A percentile compares a stretch with the other conserved stretches of the same genome.
These are phyloP conservation scores for Pyrus hybrid DNA, from an alignment of 331 rosid genomes.

Conservation along the genomic window DNA sequence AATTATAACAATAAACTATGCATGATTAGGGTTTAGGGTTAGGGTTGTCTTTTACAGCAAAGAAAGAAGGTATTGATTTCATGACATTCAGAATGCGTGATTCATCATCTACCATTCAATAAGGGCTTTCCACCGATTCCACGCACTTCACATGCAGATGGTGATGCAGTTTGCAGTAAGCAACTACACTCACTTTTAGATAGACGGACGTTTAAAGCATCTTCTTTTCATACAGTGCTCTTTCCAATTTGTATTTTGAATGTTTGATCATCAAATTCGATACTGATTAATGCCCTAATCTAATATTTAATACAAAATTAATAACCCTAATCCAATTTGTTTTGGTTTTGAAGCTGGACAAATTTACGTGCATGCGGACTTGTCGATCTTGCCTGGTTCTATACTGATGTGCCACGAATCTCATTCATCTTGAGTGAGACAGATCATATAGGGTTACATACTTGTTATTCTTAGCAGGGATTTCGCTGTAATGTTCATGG, in stretches of 20 bases:
- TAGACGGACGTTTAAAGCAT: slow-evolving; percentile 2
- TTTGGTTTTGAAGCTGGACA: too few species aligned
- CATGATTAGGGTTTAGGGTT: too few species aligned
- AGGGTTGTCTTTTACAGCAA: too few species aligned
- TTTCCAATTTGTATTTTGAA: too few species aligned
- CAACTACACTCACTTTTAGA: not conserved
- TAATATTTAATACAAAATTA: too few species aligned
- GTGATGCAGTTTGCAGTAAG: too few species aligned
- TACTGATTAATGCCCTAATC: not conserved
- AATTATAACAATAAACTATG: too few species aligned
- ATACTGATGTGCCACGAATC: not conserved
- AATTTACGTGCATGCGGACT: not conserved
- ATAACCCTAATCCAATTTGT: too few species aligned
- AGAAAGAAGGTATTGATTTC: too few species aligned
- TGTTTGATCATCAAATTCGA: not conserved
- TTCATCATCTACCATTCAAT: not conserved
- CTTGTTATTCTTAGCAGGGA: too few species aligned
- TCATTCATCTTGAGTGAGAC: not conserved
- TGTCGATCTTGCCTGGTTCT: not conserved
- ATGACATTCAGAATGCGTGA: not conserved
- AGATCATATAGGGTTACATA: not conserved
- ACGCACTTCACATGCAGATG: not conserved
- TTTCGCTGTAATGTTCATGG: too few species aligned
- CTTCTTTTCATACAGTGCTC: not conserved
- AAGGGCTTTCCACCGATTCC: not conserved